phyloP scores from a whole-genome alignment of 2,329 filamentous ascomycete species.

The Neocucurbitaria cava region DNA sequence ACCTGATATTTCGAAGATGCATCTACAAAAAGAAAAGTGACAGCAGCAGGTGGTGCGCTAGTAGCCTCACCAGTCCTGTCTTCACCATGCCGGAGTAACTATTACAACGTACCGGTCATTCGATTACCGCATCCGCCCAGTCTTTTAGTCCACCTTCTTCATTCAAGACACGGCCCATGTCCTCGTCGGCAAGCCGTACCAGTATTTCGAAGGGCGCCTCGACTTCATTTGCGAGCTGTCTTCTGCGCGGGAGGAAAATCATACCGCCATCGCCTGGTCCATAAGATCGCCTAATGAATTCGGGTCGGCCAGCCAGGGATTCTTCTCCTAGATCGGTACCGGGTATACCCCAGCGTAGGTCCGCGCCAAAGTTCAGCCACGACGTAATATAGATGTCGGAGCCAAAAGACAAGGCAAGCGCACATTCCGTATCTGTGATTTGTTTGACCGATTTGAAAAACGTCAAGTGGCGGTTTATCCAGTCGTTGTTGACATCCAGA shows the following conservation, averaged over 20 bases:
- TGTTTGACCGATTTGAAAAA: conserved; percentile 39
- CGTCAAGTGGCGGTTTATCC: conserved; percentile 36
- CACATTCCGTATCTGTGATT: conserved; percentile 41
- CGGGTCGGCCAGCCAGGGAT: conserved; percentile 38
- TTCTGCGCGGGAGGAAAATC: conserved; percentile 43
- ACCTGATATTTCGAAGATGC: conserved; percentile 19
- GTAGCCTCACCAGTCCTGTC: conserved; percentile 9
- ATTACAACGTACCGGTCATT: conserved; percentile 6
- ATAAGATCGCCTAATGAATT: conserved; percentile 42
- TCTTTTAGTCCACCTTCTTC: conserved; percentile 37
- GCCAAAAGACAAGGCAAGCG: conserved; percentile 37
- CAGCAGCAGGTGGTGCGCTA: conserved; percentile 21
- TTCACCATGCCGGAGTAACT: conserved; percentile 9
- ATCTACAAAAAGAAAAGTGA: conserved; percentile 6
- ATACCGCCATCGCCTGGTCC: conserved; percentile 42
- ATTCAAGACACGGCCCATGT: conserved; percentile 39
- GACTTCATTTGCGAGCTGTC: conserved; percentile 22
- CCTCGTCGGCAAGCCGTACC: conserved; percentile 40
- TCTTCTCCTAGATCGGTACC: conserved; percentile 33
- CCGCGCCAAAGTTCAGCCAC: conserved; percentile 45
- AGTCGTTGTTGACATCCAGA: conserved; percentile 38
- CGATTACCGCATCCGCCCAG: conserved; percentile 39
- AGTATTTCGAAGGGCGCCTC: conserved; percentile 46
- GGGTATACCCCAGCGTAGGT: conserved; percentile 43
- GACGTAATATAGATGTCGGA: conserved; percentile 46